phyloP scores from a whole-genome alignment of 805 yeast genomes.

The Teunomyces pallodes region DNA sequence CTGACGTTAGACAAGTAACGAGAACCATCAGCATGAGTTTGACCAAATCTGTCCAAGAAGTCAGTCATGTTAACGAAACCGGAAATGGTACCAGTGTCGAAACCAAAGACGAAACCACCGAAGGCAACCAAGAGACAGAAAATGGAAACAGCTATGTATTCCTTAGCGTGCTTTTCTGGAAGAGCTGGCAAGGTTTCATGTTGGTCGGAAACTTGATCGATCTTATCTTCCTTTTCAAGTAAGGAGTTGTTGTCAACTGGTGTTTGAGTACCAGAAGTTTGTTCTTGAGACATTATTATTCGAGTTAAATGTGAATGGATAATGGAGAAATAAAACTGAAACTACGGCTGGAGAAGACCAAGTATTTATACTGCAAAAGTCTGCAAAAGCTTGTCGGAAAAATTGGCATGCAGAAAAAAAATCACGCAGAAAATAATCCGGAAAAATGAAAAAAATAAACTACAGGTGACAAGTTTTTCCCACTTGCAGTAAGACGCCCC shows the following conservation, averaged over 20 bases:
- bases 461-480: slow-evolving; percentile 1
- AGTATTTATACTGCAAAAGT: slow-evolving; percentile 7
- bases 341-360: neutral
- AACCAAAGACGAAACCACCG: slow-evolving; percentile 30
- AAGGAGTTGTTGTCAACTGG: slow-evolving; percentile 28
- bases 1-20: slow-evolving; percentile 21
- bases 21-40: slow-evolving; percentile 13
- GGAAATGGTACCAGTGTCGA: slow-evolving; percentile 31
- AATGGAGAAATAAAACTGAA: neutral
- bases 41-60: slow-evolving; percentile 21
- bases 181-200: slow-evolving; percentile 12
- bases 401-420: neutral
- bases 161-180: slow-evolving; percentile 32
- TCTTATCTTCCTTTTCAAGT: slow-evolving; percentile 22
- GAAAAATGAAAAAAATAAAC: neutral
- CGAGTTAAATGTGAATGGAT: neutral
- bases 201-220: slow-evolving; percentile 3
- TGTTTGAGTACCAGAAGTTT: slow-evolving; percentile 30
- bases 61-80: slow-evolving; percentile 30
- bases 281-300: slow-evolving; percentile 22
- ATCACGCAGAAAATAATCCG: slow-evolving; percentile 1
- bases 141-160: slow-evolving; percentile 31
- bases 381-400: neutral
- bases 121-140: slow-evolving; percentile 28
- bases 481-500: neutral